These are phyloP conservation scores for Candida tropicalis DNA, from an alignment of 1,139 yeast genomes.

Conservation along the genomic window DNA sequence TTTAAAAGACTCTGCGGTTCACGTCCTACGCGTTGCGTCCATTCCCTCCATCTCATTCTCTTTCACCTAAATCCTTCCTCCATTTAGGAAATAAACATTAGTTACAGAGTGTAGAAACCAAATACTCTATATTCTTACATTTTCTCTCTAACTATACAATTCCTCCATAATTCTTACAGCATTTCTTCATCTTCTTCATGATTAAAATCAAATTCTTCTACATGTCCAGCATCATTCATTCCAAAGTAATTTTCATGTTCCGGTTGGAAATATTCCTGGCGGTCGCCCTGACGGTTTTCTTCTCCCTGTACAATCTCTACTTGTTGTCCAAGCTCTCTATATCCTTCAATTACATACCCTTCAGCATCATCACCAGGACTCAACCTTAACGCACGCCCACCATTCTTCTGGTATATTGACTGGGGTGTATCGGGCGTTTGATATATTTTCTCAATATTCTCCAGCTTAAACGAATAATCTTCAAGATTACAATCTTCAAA, in stretches of 20 bases:
- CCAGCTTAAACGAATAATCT: slow-evolving; percentile 32
- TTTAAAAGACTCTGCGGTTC: too few species aligned
- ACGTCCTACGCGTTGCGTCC: too few species aligned
- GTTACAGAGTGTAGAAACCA: too few species aligned
- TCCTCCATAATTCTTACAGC: slow-evolving; percentile 7
- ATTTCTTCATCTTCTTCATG: slow-evolving; percentile 15
- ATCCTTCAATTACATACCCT: slow-evolving; percentile 44
- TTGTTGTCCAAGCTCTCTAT: slow-evolving; percentile 20
- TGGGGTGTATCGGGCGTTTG: slow-evolving; percentile 34
- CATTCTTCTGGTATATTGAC: slow-evolving; percentile 24
- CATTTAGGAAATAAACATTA: too few species aligned
- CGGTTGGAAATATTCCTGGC: slow-evolving; percentile 24
- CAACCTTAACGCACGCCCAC: slow-evolving; percentile 18
- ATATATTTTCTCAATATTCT: slow-evolving; percentile 19
- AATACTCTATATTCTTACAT: too few species aligned
- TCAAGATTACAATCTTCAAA: slow-evolving; percentile 47
- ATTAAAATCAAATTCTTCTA: slow-evolving; percentile 12
- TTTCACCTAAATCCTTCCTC: too few species aligned
- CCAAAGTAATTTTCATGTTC: slow-evolving; percentile 48
- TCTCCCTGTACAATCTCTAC: background rate
- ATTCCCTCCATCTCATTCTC: too few species aligned
- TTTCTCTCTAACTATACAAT: too few species aligned
- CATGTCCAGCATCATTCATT: slow-evolving; percentile 19
- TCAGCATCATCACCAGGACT: slow-evolving; percentile 48
- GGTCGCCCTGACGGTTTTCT: slow-evolving; percentile 9